Percentiles rank a stretch among this genome's conserved stretches.
These are phyloP conservation scores for Candida tropicalis DNA, from an alignment of 1,139 yeast species.

Conservation along the genomic window DNA sequence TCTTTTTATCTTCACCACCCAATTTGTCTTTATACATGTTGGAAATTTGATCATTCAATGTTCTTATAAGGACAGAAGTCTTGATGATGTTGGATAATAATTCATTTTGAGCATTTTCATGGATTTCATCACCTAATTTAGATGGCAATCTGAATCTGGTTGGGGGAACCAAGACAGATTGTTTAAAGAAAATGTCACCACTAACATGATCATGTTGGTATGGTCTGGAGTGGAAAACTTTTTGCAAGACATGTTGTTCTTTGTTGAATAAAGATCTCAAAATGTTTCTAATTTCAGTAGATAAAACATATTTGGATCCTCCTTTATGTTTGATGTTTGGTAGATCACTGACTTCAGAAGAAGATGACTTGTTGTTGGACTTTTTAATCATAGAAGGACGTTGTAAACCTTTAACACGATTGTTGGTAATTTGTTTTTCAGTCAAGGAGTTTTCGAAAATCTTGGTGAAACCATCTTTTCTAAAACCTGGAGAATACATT, in stretches of 20 bases:
- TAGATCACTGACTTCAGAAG: conserved; percentile 24
- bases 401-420: conserved; percentile 76
- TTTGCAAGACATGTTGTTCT: conserved; percentile 65
- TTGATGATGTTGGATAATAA: conserved; percentile 76
- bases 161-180: conserved; percentile 89
- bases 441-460: conserved; percentile 84
- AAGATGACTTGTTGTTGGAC: conserved; percentile 4
- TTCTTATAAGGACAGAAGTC: conserved; percentile 82
- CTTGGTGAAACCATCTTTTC: conserved; percentile 94
- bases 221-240: conserved; percentile 80
- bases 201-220: conserved; percentile 48
- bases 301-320: conserved; percentile 82
- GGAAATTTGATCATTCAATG: conserved; percentile 78
- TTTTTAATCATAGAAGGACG: conserved; percentile 70
- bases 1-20: conserved; percentile 64
- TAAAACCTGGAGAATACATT: conserved; percentile 89
- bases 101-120: conserved; percentile 93
- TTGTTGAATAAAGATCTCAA: conserved; percentile 71
- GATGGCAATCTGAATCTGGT: conserved; percentile 96
- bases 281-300: conserved; percentile 83
- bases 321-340: conserved; percentile 57
- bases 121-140: conserved; percentile 95
- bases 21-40: conserved; percentile 63
- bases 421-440: conserved; percentile 79
- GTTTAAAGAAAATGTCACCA: conserved; percentile 91